Percentiles rank a stretch among this genome's conserved stretches.
phyloP scores from a whole-genome alignment of 495 filamentous ascomycete genomes.

The Margaritispora aquatica region DNA sequence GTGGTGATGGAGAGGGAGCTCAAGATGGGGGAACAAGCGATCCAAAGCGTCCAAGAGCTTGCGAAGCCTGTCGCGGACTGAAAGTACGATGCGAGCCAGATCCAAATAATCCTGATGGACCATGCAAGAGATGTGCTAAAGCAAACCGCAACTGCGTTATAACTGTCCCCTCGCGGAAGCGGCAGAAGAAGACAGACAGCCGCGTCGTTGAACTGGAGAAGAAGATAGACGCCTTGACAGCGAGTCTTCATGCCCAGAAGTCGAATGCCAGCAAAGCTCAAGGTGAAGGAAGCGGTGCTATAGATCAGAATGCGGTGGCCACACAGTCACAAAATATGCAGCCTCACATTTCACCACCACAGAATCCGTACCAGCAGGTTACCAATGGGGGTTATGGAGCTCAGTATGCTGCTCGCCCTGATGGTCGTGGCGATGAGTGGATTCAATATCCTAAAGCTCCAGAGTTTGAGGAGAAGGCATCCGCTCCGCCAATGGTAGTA shows the following conservation, averaged over 20 bases:
- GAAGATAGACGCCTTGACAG: constrained; percentile 84
- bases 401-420: constrained; percentile 1
- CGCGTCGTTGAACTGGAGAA: constrained; percentile 89
- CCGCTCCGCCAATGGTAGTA: constrained; percentile 29
- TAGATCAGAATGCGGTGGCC: not conserved
- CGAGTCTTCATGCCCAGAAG: constrained; percentile 58
- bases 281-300: not conserved
- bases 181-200: constrained; percentile 90
- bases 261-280: not conserved
- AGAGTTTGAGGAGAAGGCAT: constrained; percentile 15
- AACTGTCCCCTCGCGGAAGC: constrained; percentile 75
- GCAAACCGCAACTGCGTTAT: constrained; percentile 73
- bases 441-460: constrained; percentile 12
- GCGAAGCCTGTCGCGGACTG: constrained; percentile 81
- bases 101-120: constrained; percentile 48
- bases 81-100: constrained; percentile 89
- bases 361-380: constrained; percentile 24
- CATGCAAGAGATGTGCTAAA: constrained; percentile 85
- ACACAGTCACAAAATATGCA: not conserved
- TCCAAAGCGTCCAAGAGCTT: constrained; percentile 66
- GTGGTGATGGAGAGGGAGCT: not conserved
- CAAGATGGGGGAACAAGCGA: constrained; percentile 14
- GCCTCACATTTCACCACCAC: not conserved
- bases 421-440: constrained; percentile 11
- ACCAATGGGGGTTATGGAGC: constrained; percentile 20